Conservation (phyloP, 148 eudicot genomes). For the Rhododendron griersonianum region DNA sequence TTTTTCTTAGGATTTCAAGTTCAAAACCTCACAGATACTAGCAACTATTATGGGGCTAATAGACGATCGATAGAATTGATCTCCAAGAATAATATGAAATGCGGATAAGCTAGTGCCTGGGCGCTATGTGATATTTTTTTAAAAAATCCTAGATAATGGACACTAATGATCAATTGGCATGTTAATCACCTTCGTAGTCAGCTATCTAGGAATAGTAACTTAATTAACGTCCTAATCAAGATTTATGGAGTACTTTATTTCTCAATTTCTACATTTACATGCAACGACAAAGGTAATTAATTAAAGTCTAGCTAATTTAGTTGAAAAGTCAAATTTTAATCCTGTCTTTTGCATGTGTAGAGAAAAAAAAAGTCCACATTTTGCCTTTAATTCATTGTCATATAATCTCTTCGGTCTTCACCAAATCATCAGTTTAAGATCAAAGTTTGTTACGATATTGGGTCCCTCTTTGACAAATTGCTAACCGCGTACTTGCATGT, state of each 20-base stretch:
- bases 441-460: neutral
- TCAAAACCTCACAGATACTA: no score
- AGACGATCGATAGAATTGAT: no score
- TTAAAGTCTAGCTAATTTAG: neutral
- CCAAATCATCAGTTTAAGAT: slow-evolving; percentile 1
- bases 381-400: neutral
- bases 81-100: no score
- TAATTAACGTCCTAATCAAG: neutral
- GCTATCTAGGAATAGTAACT: neutral
- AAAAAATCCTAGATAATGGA: no score
- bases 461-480: neutral
- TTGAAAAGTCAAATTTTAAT: neutral
- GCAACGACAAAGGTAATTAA: neutral
- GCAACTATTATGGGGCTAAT: no score
- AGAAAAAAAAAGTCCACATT: neutral
- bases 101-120: no score
- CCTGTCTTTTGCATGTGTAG: no score
- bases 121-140: no score
- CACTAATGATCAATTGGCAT: neutral
- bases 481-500: neutral
- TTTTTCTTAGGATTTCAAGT: no score
- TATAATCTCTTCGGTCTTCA: neutral
- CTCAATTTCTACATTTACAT: neutral
- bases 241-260: neutral
- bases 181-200: neutral